Base-by-base conservation (phyloP, 192 early-diverging fungal species). In the Coemansia sp. region DNA sequence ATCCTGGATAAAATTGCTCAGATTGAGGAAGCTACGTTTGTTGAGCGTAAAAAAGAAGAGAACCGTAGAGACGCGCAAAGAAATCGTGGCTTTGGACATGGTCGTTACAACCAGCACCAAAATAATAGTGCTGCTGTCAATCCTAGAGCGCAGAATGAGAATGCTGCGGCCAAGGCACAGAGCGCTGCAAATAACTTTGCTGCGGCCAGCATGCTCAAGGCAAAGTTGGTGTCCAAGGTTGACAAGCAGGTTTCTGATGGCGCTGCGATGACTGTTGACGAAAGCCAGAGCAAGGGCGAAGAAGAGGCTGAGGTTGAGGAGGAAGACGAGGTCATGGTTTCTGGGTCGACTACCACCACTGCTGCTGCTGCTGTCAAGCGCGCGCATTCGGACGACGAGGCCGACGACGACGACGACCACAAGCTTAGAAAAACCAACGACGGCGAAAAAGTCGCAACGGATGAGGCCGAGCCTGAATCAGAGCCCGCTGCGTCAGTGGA, bases 1-100 rank as follows among this genome's bases (percentile, higher is more conserved):
- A 79, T 99, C 17, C 84, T 98, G 71, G 85, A 88, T 15, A 86
- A 91, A 57, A 82, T 99, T 39, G 96, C 89, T n/a, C 89, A 89
- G 61, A 85, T 91, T 65, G 97, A 99, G 72, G 88, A 90, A 52
- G 75, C 89, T 48, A 88, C 90, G 8, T 97, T 98, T 71, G 76
- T 80, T 60, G 85, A 89, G 45, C 85, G 92, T 71, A 84, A 86
- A 41, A 75, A 85, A 61, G 65, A 88, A 71, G 88, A 86, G 55
- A 68, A 76, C 3, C 60, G 72, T 51, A 72, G 83, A 32, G 83
- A 89, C 76, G 73, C 74, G 57, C 78, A 72, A 33, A 67, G 43
- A 36, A 45, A 17, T 3, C 48, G 73, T 34, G 65, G 64, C 11
- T 18, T 51, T 17, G 17, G 33, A 6, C 38, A 58, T 20, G 12